Evolutionary conservation across 192 early-diverging fungal species (phyloP), one percentile per base, ranked within the genome.

Genomic region (Pilaira anomala): DNA sequence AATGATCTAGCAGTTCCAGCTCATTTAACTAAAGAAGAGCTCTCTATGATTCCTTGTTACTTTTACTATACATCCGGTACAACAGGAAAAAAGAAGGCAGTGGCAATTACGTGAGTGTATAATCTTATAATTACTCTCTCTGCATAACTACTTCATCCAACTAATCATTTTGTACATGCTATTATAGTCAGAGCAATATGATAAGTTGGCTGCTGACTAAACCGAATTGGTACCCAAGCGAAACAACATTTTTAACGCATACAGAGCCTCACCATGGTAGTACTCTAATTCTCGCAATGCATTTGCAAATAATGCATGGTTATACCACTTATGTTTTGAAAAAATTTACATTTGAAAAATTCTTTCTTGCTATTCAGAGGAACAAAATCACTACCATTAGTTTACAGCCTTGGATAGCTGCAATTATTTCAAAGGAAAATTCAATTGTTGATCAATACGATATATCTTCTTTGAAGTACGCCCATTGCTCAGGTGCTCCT

Each of bases 361-460:
- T 85, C 51, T 75, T 81, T 22, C 52, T 51, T 12, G 36, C 65
- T 14, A 76, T 93, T 30, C 73, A 82, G 62, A 72, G 74, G 26
- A 80, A 84, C 65, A 80, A 78, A 51, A 79, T 91, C 39, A 78
- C 78, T 60, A 76, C 78, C 3, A 76, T 78, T 28, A 78, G 76
- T 39, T 75, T 87, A 30, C 85, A 85, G 6, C 88, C 88, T 30
- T 86, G 86, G 7, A 75, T 89, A 3, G 78, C 79, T 13, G 72
- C 95, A 24, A 78, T 36, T 36, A 36, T 76, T 21, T 60, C 95
- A 59, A 70, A 58, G 25, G 72, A 72, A 45, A 60, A 67, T 0
- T 60, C 66, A 0, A 39, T 57, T 13, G 70, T 76, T 13, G 60
- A 53, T 21, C 59, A 76, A 6, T 76, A 72, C 30, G 74, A 76